A percentile compares a stretch with the other conserved stretches of the same genome.
These are phyloP conservation scores for Plasmodium adleri DNA, from an alignment of 169 alveolate genomes.

Conservation along the genomic window DNA sequence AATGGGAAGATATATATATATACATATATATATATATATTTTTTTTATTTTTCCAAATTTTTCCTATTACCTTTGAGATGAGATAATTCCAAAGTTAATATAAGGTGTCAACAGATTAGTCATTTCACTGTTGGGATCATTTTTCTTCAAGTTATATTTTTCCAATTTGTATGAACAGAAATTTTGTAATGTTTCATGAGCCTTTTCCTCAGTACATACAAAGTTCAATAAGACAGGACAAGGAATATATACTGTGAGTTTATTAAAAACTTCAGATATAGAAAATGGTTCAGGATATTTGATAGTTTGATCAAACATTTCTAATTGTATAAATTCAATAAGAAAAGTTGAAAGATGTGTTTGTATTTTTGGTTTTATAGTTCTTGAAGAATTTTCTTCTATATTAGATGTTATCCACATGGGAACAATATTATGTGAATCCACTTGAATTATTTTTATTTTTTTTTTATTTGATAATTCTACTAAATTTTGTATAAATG, in stretches of 20 bases:
- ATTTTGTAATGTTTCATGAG: conserved; percentile 18
- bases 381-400: conserved; percentile 71
- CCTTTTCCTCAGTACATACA: conserved; percentile 58
- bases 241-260: conserved; percentile 25
- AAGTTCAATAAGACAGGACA: conserved; percentile 18
- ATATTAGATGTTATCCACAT: conserved; percentile 80
- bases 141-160: conserved; percentile 37
- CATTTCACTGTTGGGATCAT: conserved; percentile 44
- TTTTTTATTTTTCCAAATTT: neutral
- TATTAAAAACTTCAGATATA: conserved; percentile 18
- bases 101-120: conserved; percentile 17
- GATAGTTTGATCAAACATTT: conserved; percentile 17
- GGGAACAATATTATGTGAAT: conserved; percentile 81
- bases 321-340: conserved; percentile 43
- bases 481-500: conserved; percentile 26
- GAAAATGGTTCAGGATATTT: conserved; percentile 64
- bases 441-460: conserved; percentile 78
- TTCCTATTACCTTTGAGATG: conserved; percentile 45
- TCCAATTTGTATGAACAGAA: conserved; percentile 35
- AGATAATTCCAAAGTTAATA: conserved; percentile 42
- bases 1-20: too few species aligned
- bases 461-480: conserved; percentile 37
- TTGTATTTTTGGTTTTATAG: conserved; percentile 73
- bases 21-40: too few species aligned
- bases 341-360: conserved; percentile 25